Evolutionary conservation across 495 filamentous ascomycete species (phyloP), one percentile per base, ranked within the genome.

Genomic region (Darksidea phi): DNA sequence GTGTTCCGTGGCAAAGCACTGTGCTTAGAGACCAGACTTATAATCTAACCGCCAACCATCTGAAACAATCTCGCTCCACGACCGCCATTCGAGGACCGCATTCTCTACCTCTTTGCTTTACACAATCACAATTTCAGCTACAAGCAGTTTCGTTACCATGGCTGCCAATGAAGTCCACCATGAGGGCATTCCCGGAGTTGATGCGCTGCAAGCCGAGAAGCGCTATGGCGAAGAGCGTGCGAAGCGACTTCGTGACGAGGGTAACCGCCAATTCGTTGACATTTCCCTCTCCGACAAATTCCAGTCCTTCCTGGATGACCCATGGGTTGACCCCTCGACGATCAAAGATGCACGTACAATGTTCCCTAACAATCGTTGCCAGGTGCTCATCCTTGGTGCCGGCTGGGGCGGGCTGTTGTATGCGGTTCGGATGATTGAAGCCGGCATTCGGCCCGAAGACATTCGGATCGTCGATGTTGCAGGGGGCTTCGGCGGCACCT

Each of bases 401-500:
- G 82, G 83, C 0, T 77, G 72, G 46, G 79, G 79, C 15, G 82
- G 80, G 0, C 61, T 83, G 13, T 56, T 78, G 2, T 73, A 69
- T 26, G 82, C 81, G 0, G 76, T 79, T 1, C 76, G 78, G 5
- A 71, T 85, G 45, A 70, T 82, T 43, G 55, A 84, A 48, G 69
- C 75, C 5, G 82, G 81, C 0, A 65, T 80, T 0, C 37, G 10
- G 0, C 21, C 64, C 0, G 68, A 78, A 0, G 79, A 84, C 20
- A 75, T 86, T n/a, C 71, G 73, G 0, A 66, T 82, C 25, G 63
- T 82, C 37, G 80, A 83, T 28, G 67, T 64, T 0, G 78, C 75
- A 12, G 79, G 80, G 34, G 79, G 77, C 8, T 76, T 79, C 23
- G 80, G 80, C 8, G 80, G 80, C 1, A 82, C 78, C 0, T 83